Conservation (phyloP, 768 basidiomycete species). For the Vararia minispora region DNA sequence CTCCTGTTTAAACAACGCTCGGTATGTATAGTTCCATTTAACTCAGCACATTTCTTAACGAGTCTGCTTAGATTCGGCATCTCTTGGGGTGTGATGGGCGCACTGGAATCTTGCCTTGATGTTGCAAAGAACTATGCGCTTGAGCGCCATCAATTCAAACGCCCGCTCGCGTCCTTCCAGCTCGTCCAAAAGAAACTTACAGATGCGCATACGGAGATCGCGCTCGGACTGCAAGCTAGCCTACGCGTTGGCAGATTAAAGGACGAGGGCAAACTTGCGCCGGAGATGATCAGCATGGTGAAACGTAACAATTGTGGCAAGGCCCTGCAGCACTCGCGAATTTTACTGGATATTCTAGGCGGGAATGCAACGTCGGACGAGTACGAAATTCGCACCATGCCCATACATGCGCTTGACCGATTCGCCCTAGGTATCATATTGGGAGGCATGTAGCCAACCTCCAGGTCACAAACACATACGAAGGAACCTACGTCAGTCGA, state of each 20-base stretch:
- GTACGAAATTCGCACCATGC: slow-evolving; percentile 32
- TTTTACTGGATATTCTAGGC: slow-evolving; percentile 82
- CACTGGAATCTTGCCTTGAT: slow-evolving; percentile 82
- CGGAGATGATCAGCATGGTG: slow-evolving; percentile 92
- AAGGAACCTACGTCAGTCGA: slow-evolving; percentile 38
- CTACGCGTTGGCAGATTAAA: slow-evolving; percentile 76
- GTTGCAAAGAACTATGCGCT: slow-evolving; percentile 76
- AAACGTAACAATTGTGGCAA: slow-evolving; percentile 97
- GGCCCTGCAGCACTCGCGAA: slow-evolving; percentile 72
- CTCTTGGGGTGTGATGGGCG: slow-evolving; percentile 93
- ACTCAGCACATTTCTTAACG: slow-evolving; percentile 2
- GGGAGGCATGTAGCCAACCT: slow-evolving; percentile 92
- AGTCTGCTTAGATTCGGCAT: slow-evolving; percentile 56
- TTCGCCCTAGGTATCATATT: slow-evolving; percentile 63
- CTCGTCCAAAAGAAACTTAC: slow-evolving; percentile 97
- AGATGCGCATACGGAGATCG: slow-evolving; percentile 82
- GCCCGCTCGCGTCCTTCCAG: slow-evolving; percentile 89
- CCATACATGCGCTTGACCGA: neutral
- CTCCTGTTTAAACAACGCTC: slow-evolving; percentile 85
- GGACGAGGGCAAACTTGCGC: slow-evolving; percentile 57
- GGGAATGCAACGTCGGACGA: slow-evolving; percentile 93
- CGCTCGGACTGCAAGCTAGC: slow-evolving; percentile 66
- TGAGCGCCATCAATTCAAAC: slow-evolving; percentile 82
- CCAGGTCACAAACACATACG: slow-evolving; percentile 94
- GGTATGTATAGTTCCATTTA: slow-evolving; percentile 25